phyloP scores from a whole-genome alignment of 2,329 filamentous ascomycete species.

The Cadophora gregata region DNA sequence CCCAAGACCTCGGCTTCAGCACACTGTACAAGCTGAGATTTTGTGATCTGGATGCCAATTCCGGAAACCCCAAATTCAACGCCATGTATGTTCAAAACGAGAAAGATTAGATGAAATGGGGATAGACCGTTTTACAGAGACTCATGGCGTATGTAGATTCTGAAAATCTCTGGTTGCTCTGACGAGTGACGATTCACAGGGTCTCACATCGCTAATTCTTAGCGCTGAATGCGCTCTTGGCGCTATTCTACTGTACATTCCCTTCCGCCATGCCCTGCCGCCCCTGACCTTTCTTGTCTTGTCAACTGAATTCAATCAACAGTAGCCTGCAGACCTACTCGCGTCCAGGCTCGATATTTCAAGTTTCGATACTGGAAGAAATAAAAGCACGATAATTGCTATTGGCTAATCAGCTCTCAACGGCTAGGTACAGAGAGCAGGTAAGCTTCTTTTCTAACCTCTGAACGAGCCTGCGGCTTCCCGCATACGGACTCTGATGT shows the following conservation, averaged over 20 bases:
- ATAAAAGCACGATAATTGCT: neutral
- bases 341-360: too few species aligned
- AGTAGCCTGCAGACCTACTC: too few species aligned
- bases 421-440: neutral
- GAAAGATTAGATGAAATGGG: too few species aligned
- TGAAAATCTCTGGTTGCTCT: neutral
- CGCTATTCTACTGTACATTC: neutral
- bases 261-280: neutral
- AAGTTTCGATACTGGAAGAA: too few species aligned
- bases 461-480: too few species aligned
- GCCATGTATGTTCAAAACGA: too few species aligned
- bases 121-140: too few species aligned
- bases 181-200: neutral
- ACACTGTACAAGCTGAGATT: neutral
- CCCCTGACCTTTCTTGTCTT: too few species aligned
- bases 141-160: too few species aligned
- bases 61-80: neutral
- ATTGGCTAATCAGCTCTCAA: neutral
- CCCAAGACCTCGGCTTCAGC: constrained; percentile 10
- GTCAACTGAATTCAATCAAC: too few species aligned
- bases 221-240: neutral
- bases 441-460: neutral
- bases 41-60: neutral
- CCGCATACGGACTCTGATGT: too few species aligned
- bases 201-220: neutral